phyloP scores from a whole-genome alignment of 2,329 filamentous ascomycete species.

The Bisporella sp. region DNA sequence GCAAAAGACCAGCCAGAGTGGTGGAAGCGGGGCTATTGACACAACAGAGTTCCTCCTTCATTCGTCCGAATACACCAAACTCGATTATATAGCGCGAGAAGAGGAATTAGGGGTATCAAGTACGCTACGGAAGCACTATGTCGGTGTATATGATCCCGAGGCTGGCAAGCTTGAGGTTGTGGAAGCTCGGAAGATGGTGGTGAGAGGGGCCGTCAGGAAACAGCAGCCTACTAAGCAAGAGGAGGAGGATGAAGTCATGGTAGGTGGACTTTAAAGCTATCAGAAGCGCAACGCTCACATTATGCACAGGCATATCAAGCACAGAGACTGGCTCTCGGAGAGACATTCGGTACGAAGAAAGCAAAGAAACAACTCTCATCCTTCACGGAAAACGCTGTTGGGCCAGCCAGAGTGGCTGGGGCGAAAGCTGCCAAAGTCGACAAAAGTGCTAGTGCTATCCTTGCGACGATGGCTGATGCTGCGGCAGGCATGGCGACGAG shows the following conservation, averaged over 20 bases:
- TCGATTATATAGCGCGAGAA: constrained; percentile 55
- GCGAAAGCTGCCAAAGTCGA: constrained; percentile 43
- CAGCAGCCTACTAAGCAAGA: constrained; percentile 45
- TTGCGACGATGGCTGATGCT: constrained; percentile 54
- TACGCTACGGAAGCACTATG: constrained; percentile 51
- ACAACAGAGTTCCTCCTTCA: constrained; percentile 48
- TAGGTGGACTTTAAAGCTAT: constrained; percentile 31
- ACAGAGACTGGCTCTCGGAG: constrained; percentile 40
- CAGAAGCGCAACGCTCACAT: constrained; percentile 8
- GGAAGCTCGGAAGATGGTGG: constrained; percentile 56
- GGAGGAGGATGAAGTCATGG: constrained; percentile 36
- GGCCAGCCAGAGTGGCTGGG: constrained; percentile 18
- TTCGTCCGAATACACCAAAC: constrained; percentile 46
- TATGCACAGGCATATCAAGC: no score
- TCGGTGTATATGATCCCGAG: constrained; percentile 56
- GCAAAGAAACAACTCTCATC: constrained; percentile 70
- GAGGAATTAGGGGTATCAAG: constrained; percentile 36
- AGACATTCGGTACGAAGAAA: constrained; percentile 80
- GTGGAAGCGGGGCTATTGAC: constrained; percentile 21
- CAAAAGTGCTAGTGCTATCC: constrained; percentile 49
- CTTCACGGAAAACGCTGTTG: constrained; percentile 64
- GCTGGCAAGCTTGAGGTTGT: constrained; percentile 54
- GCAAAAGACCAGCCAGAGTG: constrained; percentile 15
- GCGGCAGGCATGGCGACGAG: constrained; percentile 60
- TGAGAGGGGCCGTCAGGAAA: constrained; percentile 49